These are phyloP conservation scores for Rosa chinensis DNA, from an alignment of 306 rosid genomes.

Conservation along the genomic window DNA sequence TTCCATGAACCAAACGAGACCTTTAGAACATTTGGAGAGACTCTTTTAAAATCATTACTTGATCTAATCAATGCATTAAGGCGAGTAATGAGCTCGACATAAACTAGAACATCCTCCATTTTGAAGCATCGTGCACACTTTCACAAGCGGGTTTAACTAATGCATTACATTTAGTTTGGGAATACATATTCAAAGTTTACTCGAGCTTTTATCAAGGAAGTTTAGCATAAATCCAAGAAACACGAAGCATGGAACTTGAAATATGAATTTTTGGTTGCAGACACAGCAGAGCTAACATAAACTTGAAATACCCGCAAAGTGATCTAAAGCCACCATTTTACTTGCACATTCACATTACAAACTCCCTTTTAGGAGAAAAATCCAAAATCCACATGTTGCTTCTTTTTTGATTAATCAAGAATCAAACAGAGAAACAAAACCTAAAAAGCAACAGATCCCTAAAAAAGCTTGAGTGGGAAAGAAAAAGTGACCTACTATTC, in stretches of 20 bases:
- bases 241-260: neutral
- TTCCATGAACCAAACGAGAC: no score
- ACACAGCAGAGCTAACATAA: neutral
- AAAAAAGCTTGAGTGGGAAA: neutral
- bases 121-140: neutral
- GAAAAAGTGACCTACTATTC: conserved; percentile 16
- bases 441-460: neutral
- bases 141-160: neutral
- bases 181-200: neutral
- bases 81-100: neutral
- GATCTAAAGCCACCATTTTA: conserved; percentile 1
- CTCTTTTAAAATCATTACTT: neutral
- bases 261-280: neutral
- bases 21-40: neutral
- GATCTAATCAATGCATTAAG: neutral
- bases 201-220: neutral
- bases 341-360: conserved; percentile 15
- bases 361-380: neutral
- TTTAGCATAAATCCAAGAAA: neutral
- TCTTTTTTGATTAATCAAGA: neutral
- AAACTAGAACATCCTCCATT: neutral
- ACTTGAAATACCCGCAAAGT: conserved; percentile 37
- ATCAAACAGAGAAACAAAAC: neutral
- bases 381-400: neutral
- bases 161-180: neutral